Conservation (phyloP, 1,284 basidiomycete genomes). For the Laetiporus sulphureus region DNA sequence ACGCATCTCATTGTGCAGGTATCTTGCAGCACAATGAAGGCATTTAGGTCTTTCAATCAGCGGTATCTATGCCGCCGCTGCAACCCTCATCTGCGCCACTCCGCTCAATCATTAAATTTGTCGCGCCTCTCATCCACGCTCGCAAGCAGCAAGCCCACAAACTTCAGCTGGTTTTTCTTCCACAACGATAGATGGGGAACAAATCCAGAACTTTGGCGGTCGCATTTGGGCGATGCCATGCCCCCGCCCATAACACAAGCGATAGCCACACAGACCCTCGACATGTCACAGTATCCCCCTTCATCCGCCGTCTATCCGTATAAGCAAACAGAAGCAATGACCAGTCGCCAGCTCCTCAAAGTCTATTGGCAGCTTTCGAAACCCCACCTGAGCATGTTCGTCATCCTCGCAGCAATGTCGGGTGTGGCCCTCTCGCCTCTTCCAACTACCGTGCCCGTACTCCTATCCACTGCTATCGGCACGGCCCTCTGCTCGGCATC, state of each 20-base stretch:
- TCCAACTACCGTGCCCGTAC: slow-evolving; percentile 73
- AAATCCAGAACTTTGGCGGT: slow-evolving; percentile 1
- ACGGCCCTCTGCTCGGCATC: slow-evolving; percentile 90
- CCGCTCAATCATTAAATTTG: slow-evolving; percentile 5
- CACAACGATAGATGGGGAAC: slow-evolving; percentile 43
- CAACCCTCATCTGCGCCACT: slow-evolving; percentile 8
- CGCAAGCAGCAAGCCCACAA: slow-evolving; percentile 18
- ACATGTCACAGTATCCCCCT: slow-evolving; percentile 11
- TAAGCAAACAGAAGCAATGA: slow-evolving; percentile 32
- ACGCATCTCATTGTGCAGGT: neutral
- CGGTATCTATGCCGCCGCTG: slow-evolving; percentile 17
- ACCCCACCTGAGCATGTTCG: slow-evolving; percentile 80
- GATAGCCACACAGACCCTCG: slow-evolving; percentile 8
- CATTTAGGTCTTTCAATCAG: neutral
- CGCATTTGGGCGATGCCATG: slow-evolving; percentile 7
- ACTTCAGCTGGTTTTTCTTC: slow-evolving; percentile 54
- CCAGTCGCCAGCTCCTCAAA: slow-evolving; percentile 49
- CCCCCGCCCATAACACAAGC: slow-evolving; percentile 2
- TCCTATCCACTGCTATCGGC: slow-evolving; percentile 85
- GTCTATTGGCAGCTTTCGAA: slow-evolving; percentile 87
- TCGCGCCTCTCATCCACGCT: slow-evolving; percentile 17
- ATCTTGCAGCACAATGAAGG: neutral
- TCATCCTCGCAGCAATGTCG: slow-evolving; percentile 88
- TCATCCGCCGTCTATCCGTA: slow-evolving; percentile 15
- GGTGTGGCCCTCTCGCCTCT: slow-evolving; percentile 91